Conservation (phyloP, 2,329 filamentous ascomycete genomes). For the Penicillium oxalicum region DNA sequence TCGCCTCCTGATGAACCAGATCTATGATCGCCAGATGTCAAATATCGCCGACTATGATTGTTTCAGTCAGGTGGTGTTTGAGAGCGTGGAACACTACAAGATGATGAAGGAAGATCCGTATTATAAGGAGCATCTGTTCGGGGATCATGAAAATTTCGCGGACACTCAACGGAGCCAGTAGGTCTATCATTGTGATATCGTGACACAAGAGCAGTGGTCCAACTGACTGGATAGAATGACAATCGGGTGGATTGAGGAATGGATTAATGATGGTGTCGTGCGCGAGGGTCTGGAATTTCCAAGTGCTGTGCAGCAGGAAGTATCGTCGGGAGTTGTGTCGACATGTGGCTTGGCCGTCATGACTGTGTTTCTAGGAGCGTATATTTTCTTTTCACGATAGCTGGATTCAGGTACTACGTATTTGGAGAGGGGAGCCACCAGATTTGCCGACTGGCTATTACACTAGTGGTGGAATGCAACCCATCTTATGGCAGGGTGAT, state of each 20-base stretch:
- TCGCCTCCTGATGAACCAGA: conserved; percentile 33
- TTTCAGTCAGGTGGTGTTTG: conserved; percentile 47
- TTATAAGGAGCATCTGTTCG: conserved; percentile 42
- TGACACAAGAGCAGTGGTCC: neutral
- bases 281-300: no score
- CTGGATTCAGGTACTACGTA: no score
- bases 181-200: neutral
- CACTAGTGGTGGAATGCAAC: no score
- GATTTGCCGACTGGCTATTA: no score
- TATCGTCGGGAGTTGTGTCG: no score
- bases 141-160: conserved; percentile 48
- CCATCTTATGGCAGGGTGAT: no score
- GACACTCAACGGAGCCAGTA: conserved; percentile 39
- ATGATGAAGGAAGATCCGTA: conserved; percentile 46
- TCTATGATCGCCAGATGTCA: conserved; percentile 44
- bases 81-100: conserved; percentile 43
- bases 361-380: no score
- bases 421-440: no score
- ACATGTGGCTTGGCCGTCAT: no score
- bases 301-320: no score
- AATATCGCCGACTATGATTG: conserved; percentile 36
- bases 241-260: neutral
- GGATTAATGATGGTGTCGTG: no score
- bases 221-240: neutral
- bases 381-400: no score